Evolutionary conservation across 2,329 filamentous ascomycete species (phyloP), one percentile per base, ranked within the genome.

Genomic region (Colletotrichum shisoi): DNA sequence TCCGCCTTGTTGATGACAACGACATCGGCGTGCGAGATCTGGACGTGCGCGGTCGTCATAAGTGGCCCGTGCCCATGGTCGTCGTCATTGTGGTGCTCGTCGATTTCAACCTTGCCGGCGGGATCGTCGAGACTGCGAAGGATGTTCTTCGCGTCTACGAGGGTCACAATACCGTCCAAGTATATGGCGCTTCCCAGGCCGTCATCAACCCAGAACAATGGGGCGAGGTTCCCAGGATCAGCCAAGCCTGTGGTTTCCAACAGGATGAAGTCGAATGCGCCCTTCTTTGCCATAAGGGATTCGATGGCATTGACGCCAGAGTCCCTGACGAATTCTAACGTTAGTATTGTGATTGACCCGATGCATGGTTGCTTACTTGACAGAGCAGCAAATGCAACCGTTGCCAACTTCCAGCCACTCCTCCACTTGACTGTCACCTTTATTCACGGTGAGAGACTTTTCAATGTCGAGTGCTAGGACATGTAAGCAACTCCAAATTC

Each of bases 391-490:
- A 71, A 99, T 93, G 77, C 95, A 99, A 70, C 95, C 95, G 73
- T 99, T 99, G 59, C 92, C 93, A 60, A 99, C 88, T 69, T 97
- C 94, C 34, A 99, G 87, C 92, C 96, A 99, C 82, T 97, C 93
- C 75, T 95, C 90, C 7, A 94, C 91, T 74, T 93, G 86, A 74
- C 94, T 87, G 45, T 89, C 91, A 67, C 90, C 91, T 75, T 94
- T 89, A 76, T 90, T 96, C 72, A 99, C 89, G 0, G 94, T 98
- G 69, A 99, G 84, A 49, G 93, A 94, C 76, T 97, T 97, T 78
- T 99, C 95, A 71, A 99, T 97, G 74, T 98, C 94, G 73, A 93
- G 85, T 62, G 94, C 92, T 94, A 67, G n/a, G 48, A 19, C 4
- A 3, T 3, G 39, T 70, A 31, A 70, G 62, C 46, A 15, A 37